Base-by-base conservation (phyloP, 148 eudicot species). In the Rhododendron vialii region DNA sequence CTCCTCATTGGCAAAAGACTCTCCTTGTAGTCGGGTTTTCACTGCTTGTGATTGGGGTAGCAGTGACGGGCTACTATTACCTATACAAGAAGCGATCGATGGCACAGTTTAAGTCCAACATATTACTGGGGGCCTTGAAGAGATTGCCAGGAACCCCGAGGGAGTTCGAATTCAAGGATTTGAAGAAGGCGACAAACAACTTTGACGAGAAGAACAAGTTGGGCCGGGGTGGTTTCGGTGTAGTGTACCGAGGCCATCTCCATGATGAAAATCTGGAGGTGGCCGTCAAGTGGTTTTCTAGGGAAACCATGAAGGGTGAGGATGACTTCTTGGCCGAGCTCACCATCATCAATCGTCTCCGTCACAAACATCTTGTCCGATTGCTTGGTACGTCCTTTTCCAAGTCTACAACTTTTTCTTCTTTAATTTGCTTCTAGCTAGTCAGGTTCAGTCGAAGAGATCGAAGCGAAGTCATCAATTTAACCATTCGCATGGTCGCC, bases 201-300 rank as follows among this genome's bases (percentile, higher is more conserved):
- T 95, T 96, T 47, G 95, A 96, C 5, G 95, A 90, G 74, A 95
- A 88, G 91, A 87, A 89, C 67, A 94, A 92, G 85, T 84, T 96
- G 15, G 99, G 99, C 2, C 90, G 92, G 82, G 99, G 99, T 15
- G 99, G 99, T 5, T 96, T 84, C 78, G 99, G 99, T 3, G 92
- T 92, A 7, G 99, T 96, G 2, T 96, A 93, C 41, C 89, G 43
- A 85, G 98, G 96, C 51, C 28, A 84, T 1, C 50, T 96, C 11
- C 85, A 87, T 0, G 74, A 30, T 63, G 98, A 96, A 63, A 87
- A 88, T 71, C 38, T 87, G 50, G 96, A 93, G 65, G 92, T 96
- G 55, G 99, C 99, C 0, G 96, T 96, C 2, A 96, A 96, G 87
- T 89, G 92, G 89, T 96, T 96, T 73, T 90, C 93, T 0, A 92